Evolutionary conservation across 2,329 filamentous ascomycete species (phyloP), one percentile per base, ranked within the genome.

Genomic region (Monosporascus sp.): DNA sequence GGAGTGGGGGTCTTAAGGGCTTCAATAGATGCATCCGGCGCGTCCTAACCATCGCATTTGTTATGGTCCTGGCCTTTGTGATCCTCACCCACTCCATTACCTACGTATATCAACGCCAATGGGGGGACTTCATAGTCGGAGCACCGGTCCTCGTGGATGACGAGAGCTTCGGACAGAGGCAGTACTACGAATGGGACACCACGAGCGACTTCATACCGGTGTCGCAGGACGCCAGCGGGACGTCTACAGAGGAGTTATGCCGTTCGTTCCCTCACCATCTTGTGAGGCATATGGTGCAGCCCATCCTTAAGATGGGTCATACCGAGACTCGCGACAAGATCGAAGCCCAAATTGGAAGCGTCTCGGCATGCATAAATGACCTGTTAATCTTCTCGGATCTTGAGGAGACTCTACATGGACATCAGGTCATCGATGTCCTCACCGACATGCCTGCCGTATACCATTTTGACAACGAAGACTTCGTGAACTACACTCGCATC

Each of bases 331-430:
- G 65, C 7, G 67, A 72, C 43, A 71, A 72, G 50, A 58, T 73
- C 22, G 68, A 74, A 28, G 72, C 77, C 3, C 78, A 81, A 51
- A 67, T 84, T 46, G 65, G 72, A 43, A 80, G 75, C 58, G 75
- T 79, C 37, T 80, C 80, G 46, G 76, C 77, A 20, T 82, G 75
- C 63, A 76, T 81, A 26, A 58, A 55, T 7, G 64, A 69, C 56
- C 64, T 79, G 17, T 69, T 79, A 49, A 68, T 82, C 58, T 76
- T 78, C 60, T 80, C 78, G 51, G 79, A 82, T 60, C 70, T 77
- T 14, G 74, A 74, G 46, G 73, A 78, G 50, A 65, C 67, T 7
- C 65, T 79, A 18, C 67, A 70, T 48, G 73, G 72, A n/a, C 72
- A 74, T 49, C 61, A 65, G 5, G 69, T 73, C 9, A 67, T 77